Percentiles rank a stretch among this genome's conserved stretches.
Conservation (phyloP, 1,139 yeast species). For the Debaryomyces singareniensis region DNA sequence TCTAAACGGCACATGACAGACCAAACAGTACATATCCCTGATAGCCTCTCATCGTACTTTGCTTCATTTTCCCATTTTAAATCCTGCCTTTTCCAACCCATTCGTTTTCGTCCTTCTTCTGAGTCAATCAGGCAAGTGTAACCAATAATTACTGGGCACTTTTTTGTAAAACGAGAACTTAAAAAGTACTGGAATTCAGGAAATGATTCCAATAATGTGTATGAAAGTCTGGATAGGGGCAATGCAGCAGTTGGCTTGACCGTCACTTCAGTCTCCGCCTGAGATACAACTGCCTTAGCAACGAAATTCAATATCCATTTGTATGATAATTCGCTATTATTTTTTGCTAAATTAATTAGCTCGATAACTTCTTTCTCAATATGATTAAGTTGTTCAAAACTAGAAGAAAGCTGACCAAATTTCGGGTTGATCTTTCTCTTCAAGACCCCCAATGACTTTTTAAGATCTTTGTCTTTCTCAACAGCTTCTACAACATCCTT, state of each 20-base stretch:
- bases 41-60: constrained; percentile 75
- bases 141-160: constrained; percentile 87
- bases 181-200: constrained; percentile 65
- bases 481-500: constrained; percentile 46
- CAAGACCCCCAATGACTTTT: constrained; percentile 34
- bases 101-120: constrained; percentile 70
- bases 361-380: constrained; percentile 46
- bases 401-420: constrained; percentile 84
- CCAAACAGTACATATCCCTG: constrained; percentile 81
- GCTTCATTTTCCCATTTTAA: constrained; percentile 73
- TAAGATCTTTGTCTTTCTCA: constrained; percentile 32
- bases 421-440: constrained; percentile 80
- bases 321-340: constrained; percentile 42
- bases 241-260: constrained; percentile 74
- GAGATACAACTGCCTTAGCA: constrained; percentile 80
- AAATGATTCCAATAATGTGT: constrained; percentile 46
- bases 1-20: constrained; percentile 56
- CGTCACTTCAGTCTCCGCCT: constrained; percentile 88
- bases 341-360: constrained; percentile 41
- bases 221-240: constrained; percentile 69
- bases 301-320: constrained; percentile 74
- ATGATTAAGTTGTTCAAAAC: constrained; percentile 48
- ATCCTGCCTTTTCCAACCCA: constrained; percentile 81
- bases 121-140: constrained; percentile 69
- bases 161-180: constrained; percentile 78